phyloP scores from a whole-genome alignment of 2,329 filamentous ascomycete species.

The Trichoderma pleuroti region DNA sequence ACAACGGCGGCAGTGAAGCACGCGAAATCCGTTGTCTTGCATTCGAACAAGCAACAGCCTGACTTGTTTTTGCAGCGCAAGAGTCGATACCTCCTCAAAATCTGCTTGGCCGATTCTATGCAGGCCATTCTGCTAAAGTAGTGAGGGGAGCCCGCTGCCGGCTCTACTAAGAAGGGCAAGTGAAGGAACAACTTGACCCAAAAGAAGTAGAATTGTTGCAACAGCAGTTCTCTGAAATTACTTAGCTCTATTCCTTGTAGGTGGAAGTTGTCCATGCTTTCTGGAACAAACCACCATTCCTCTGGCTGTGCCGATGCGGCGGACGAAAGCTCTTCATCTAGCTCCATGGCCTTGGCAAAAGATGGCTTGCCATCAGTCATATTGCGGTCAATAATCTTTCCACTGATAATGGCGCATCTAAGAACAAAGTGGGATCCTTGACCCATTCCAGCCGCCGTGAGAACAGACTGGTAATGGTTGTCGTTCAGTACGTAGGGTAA shows the following conservation, averaged over 20 bases:
- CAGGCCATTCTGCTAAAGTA: slow-evolving; percentile 30
- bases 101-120: slow-evolving; percentile 18
- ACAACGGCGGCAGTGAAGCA: slow-evolving; percentile 44
- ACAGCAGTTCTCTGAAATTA: slow-evolving; percentile 35
- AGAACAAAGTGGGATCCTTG: slow-evolving; percentile 20
- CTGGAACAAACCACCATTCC: slow-evolving; percentile 35
- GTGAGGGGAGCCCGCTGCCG: slow-evolving; percentile 34
- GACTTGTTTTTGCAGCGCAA: slow-evolving; percentile 31
- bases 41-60: slow-evolving; percentile 39
- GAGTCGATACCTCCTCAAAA: slow-evolving; percentile 28
- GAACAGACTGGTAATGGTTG: slow-evolving; percentile 14
- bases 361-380: slow-evolving; percentile 32
- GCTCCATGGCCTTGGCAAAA: slow-evolving; percentile 35
- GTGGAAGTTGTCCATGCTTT: slow-evolving; percentile 20
- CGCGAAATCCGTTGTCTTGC: slow-evolving; percentile 45
- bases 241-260: slow-evolving; percentile 15
- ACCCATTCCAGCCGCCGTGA: background rate
- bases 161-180: slow-evolving; percentile 39
- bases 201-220: slow-evolving; percentile 42
- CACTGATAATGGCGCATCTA: slow-evolving; percentile 35
- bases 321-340: slow-evolving; percentile 42
- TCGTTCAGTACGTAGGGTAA: slow-evolving; percentile 32
- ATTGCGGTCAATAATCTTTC: slow-evolving; percentile 42
- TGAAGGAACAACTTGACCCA: slow-evolving; percentile 44
- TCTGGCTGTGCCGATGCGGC: slow-evolving; percentile 35